These are phyloP conservation scores for Allomyces arbusculus DNA, from an alignment of 192 early-diverging fungal genomes.

Conservation along the genomic window DNA sequence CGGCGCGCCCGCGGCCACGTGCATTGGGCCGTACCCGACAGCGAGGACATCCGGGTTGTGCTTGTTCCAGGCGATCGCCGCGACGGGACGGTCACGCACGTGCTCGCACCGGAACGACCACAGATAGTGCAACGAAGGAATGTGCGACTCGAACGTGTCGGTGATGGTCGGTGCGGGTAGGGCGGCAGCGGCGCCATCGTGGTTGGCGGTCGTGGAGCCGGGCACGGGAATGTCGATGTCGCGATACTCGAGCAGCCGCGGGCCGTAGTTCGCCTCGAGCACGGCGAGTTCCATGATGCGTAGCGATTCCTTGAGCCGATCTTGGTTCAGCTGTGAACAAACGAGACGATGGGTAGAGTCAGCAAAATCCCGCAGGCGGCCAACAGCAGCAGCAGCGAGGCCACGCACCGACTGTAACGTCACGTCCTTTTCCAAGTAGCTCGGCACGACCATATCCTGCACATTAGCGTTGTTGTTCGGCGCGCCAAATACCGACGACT, in stretches of 20 bases:
- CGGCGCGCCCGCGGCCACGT: too few relatives aligned
- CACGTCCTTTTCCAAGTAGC: constrained; percentile 3
- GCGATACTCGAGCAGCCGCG: constrained; percentile 24
- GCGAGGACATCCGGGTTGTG: constrained; percentile 33
- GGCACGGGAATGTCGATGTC: constrained; percentile 8
- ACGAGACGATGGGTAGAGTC: not conserved
- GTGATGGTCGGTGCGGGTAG: not conserved
- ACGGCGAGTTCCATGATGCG: constrained; percentile 30
- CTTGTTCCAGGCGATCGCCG: constrained; percentile 33
- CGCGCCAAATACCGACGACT: not conserved
- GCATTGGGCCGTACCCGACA: constrained; percentile 23
- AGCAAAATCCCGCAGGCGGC: not conserved
- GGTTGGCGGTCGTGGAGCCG: too few relatives aligned
- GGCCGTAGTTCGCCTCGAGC: constrained; percentile 28
- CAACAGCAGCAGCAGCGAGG: too few relatives aligned
- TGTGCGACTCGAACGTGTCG: constrained; percentile 9
- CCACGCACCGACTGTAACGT: not conserved
- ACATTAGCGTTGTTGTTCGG: not conserved
- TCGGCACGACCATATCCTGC: not conserved
- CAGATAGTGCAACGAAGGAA: constrained; percentile 24
- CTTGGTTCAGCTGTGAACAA: constrained; percentile 17
- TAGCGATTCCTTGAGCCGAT: constrained; percentile 15
- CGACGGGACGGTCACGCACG: constrained; percentile 24
- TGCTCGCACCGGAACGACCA: constrained; percentile 36
- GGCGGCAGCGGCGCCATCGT: not conserved